These are phyloP conservation scores for Pyrus communis DNA, from an alignment of 306 rosid genomes.

Conservation along the genomic window DNA sequence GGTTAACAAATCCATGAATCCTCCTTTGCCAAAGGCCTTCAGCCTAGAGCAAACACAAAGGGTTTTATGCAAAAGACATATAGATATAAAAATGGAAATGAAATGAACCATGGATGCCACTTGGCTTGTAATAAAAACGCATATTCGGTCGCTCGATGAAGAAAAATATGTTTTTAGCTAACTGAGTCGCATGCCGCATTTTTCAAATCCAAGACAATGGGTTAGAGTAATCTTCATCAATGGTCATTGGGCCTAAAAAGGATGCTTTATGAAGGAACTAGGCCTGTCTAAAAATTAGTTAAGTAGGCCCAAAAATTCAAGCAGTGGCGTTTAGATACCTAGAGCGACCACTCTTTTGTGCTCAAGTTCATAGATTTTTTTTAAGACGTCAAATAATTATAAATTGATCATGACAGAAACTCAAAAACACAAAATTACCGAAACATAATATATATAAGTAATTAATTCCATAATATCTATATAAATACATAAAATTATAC, in stretches of 20 bases:
- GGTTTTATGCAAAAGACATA: neutral
- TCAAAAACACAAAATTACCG: no score
- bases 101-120: neutral
- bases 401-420: no score
- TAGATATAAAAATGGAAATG: neutral
- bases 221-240: no score
- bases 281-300: neutral
- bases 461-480: neutral
- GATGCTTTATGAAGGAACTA: neutral
- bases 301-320: neutral
- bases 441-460: neutral
- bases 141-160: no score
- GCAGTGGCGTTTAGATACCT: no score
- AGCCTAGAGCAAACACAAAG: neutral
- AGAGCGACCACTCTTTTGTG: no score
- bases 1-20: slow-evolving; percentile 18
- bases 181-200: no score
- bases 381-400: no score
- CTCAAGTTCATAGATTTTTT: no score
- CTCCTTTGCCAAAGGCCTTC: slow-evolving; percentile 2
- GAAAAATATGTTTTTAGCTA: no score
- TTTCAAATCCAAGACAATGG: no score
- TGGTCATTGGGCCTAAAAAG: neutral
- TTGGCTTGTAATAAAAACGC: neutral
- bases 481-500: neutral